Percentiles rank a stretch among this genome's conserved stretches.
These are phyloP conservation scores for Neonectria faginata DNA, from an alignment of 2,329 filamentous ascomycete species.

Conservation along the genomic window DNA sequence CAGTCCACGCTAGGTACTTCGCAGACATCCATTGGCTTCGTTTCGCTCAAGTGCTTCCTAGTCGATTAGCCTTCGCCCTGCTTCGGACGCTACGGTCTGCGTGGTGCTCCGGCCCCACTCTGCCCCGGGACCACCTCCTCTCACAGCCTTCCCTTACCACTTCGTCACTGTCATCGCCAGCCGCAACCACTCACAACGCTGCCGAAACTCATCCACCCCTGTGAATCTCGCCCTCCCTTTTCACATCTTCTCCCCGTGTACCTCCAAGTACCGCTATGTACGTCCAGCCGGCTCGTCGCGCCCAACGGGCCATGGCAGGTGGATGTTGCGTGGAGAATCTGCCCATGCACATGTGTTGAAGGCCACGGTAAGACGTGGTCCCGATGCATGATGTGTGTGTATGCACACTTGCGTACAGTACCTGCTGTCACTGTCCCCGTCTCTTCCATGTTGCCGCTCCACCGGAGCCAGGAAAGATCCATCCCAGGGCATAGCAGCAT, in stretches of 20 bases:
- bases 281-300: slow-evolving; percentile 28
- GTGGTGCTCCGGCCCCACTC: slow-evolving; percentile 3
- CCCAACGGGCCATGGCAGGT: slow-evolving; percentile 4
- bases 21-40: neutral
- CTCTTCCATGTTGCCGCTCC: slow-evolving; percentile 5
- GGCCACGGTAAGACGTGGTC: slow-evolving; percentile 16
- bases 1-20: neutral
- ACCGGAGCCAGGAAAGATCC: neutral
- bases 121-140: neutral
- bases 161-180: slow-evolving; percentile 1
- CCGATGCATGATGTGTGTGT: slow-evolving; percentile 15
- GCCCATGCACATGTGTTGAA: slow-evolving; percentile 13
- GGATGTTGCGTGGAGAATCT: slow-evolving; percentile 22
- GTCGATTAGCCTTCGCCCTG: neutral
- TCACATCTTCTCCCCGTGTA: slow-evolving; percentile 6
- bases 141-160: neutral
- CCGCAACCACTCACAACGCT: slow-evolving; percentile 1
- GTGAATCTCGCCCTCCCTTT: neutral
- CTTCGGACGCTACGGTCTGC: neutral
- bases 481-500: slow-evolving; percentile 3
- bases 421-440: slow-evolving; percentile 10
- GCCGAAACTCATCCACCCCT: slow-evolving; percentile 15
- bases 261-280: slow-evolving; percentile 13
- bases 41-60: neutral
- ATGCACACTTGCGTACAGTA: neutral